phyloP scores from a whole-genome alignment of 2,329 filamentous ascomycete species.

The Xylariomycetidae sp. region DNA sequence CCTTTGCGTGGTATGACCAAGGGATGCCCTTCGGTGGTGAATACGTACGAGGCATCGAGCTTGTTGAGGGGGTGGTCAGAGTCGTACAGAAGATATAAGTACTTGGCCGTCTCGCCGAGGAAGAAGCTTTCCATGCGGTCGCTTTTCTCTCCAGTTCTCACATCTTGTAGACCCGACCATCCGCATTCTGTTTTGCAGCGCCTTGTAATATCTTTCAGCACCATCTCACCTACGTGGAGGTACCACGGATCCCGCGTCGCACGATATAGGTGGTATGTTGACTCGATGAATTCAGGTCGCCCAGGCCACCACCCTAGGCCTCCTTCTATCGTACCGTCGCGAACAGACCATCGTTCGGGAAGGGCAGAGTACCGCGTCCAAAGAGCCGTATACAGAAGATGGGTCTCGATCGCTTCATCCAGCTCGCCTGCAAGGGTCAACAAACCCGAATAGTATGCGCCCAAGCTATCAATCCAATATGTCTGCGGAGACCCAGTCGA shows the following conservation, averaged over 20 bases:
- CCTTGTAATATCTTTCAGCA: conserved; percentile 76
- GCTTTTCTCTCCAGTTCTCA: conserved; percentile 74
- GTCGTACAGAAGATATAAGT: conserved; percentile 88
- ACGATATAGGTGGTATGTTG: conserved; percentile 90
- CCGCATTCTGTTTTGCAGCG: conserved; percentile 88
- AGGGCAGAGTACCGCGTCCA: conserved; percentile 95
- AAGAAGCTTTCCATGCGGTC: conserved; percentile 99
- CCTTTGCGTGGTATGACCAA: conserved; percentile 66
- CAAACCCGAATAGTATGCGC: conserved; percentile 89
- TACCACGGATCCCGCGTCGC: conserved; percentile 96
- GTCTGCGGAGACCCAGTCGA: conserved; percentile 81
- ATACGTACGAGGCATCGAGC: conserved; percentile 81
- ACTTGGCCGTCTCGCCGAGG: conserved; percentile 91
- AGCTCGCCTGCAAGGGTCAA: conserved; percentile 81
- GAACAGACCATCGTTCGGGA: conserved; percentile 88
- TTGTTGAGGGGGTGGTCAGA: conserved; percentile 80
- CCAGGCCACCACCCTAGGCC: conserved; percentile 93
- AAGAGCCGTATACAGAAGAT: conserved; percentile 83
- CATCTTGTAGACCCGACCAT: conserved; percentile 85
- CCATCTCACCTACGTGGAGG: conserved; percentile 92
- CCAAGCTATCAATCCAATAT: conserved; percentile 93
- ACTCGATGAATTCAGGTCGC: conserved; percentile 93
- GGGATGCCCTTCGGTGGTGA: conserved; percentile 93
- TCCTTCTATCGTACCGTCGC: conserved; percentile 75
- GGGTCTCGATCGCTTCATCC: conserved; percentile 84